Base-by-base conservation (phyloP, 2,329 filamentous ascomycete species). In the Aspergillus tamarii region DNA sequence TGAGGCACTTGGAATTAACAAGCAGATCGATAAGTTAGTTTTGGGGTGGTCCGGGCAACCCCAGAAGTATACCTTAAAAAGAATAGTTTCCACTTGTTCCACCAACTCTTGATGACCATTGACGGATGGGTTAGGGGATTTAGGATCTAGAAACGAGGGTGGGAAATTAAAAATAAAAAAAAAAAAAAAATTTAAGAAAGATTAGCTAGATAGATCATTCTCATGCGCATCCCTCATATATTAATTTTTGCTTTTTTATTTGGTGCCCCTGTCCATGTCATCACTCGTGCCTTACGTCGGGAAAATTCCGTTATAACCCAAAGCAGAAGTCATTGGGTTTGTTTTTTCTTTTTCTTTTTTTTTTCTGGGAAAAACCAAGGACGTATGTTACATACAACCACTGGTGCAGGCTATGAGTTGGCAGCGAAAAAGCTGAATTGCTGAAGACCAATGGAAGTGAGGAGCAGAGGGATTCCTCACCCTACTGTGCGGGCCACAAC, bases 11-110 rank as follows among this genome's bases (percentile, higher is more conserved):
- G 26, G 34, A 39, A 21, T 57, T 57, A 52, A 41, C 30, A 46
- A 26, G 36, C 23, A 45, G 21, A 30, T 16, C 46, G 48, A 61
- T 65, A 59, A 54, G 63, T 64, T 56, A 64, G 62, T 64, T 53
- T 64, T 63, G 59, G 60, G 67, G 64, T 69, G 68, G 64, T 70
- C 68, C 64, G 67, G 68, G 68, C 66, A 70, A 70, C 68, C 64
- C 65, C 62, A 61, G 45, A 62, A 48, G 23, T 26, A 26, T 39
- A 23, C 30, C 30, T 55, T 36, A 23, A 55, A 36, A 36, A 39
- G 16, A 19, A 9, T 23, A 11, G n/a, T 23, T 26, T 55, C 30
- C 30, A 55, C 32, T 26, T 36, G 21, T 46, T 46, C 43, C 21
- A 41, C 39, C 39, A 41, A n/a, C 39, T 41, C 19, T 41, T 41